Conservation (phyloP, 306 rosid species). For the Quercus ilex region DNA sequence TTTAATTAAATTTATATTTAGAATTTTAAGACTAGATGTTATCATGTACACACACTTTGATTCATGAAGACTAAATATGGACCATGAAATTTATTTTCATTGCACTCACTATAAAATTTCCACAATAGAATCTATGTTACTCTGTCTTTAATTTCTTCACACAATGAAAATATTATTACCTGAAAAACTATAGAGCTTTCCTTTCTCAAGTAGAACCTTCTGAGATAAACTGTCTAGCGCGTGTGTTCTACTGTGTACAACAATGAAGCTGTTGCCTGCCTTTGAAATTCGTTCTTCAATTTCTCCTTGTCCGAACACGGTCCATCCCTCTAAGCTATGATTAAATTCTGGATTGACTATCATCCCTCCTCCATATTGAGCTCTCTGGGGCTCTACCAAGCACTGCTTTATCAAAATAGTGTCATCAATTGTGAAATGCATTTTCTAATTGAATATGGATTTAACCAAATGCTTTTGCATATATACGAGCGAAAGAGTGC, state of each 20-base stretch:
- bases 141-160: background rate
- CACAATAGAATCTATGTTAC: no score
- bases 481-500: background rate
- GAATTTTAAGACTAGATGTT: no score
- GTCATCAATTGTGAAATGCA: background rate
- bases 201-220: constrained; percentile 50
- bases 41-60: no score
- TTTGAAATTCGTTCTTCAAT: constrained; percentile 42
- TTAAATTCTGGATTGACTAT: constrained; percentile 74
- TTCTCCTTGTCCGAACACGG: constrained; percentile 47
- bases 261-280: constrained; percentile 62
- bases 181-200: constrained; percentile 47
- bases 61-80: no score
- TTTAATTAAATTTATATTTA: no score
- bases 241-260: constrained; percentile 38
- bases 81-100: no score
- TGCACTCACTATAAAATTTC: no score
- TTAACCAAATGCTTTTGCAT: background rate
- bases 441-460: background rate
- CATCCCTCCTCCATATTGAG: constrained; percentile 74
- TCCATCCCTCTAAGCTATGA: constrained; percentile 56
- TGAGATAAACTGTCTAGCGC: constrained; percentile 56
- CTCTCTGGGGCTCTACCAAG: constrained; percentile 43
- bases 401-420: constrained; percentile 48
- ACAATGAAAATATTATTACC: constrained; percentile 34